Conservation (phyloP, 306 rosid species). For the Lupinus albus region DNA sequence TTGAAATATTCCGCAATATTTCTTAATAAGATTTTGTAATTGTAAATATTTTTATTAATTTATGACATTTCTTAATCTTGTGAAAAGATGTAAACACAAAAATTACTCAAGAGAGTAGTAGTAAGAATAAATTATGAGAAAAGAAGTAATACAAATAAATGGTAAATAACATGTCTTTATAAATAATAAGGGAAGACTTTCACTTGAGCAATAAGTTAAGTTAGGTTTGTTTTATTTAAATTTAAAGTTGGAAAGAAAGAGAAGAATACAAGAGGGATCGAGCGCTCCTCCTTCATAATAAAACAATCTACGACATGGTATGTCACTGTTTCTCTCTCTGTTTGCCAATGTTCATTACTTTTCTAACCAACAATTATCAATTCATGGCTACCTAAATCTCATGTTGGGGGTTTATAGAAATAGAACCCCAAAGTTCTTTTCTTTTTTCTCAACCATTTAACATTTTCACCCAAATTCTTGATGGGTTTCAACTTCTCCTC, state of each 20-base stretch:
- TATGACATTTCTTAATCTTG: too few relatives aligned
- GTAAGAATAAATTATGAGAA: too few relatives aligned
- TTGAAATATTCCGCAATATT: too few relatives aligned
- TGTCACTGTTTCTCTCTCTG: neutral
- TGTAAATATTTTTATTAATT: too few relatives aligned
- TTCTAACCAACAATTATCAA: neutral
- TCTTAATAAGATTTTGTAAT: too few relatives aligned
- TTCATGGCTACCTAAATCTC: slow-evolving; percentile 33
- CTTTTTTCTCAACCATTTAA: neutral
- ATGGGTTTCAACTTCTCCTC: slow-evolving; percentile 2
- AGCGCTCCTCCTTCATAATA: too few relatives aligned
- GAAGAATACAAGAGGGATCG: neutral
- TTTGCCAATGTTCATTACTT: neutral
- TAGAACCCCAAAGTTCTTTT: neutral
- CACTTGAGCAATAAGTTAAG: too few relatives aligned
- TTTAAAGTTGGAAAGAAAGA: neutral
- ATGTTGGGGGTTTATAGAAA: neutral
- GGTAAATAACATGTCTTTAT: too few relatives aligned
- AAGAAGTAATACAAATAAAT: too few relatives aligned
- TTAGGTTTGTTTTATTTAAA: neutral
- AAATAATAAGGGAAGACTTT: too few relatives aligned
- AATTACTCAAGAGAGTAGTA: too few relatives aligned
- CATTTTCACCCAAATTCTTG: slow-evolving; percentile 26
- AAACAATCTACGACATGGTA: slow-evolving; percentile 31
- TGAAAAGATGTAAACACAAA: too few relatives aligned